These are phyloP conservation scores for Botrytis cinerea DNA, from an alignment of 2,329 filamentous ascomycete species.

Conservation along the genomic window DNA sequence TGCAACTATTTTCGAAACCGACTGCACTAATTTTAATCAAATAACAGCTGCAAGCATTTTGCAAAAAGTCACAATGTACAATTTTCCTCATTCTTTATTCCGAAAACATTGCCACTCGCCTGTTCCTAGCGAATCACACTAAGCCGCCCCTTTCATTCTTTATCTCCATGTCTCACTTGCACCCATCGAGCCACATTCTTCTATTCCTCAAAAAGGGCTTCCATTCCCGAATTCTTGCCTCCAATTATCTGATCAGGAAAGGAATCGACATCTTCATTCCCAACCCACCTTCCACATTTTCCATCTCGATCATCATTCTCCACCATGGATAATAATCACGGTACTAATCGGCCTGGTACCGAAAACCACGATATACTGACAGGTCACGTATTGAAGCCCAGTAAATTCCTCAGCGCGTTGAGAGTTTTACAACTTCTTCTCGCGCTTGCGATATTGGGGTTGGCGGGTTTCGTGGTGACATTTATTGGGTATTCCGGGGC, in stretches of 20 bases:
- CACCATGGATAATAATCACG: background rate
- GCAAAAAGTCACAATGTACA: background rate
- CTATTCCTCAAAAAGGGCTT: background rate
- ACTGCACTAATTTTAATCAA: background rate
- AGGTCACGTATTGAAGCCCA: background rate
- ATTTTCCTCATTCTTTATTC: slow-evolving; percentile 1
- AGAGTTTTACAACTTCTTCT: slow-evolving; percentile 8
- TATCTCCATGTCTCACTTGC: slow-evolving; percentile 14
- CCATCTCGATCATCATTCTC: background rate
- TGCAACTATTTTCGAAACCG: no score
- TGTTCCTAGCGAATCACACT: slow-evolving; percentile 8
- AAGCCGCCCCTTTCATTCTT: slow-evolving; percentile 4
- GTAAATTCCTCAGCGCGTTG: background rate
- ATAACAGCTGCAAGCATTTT: background rate
- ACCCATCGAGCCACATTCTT: background rate
- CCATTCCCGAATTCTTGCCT: background rate
- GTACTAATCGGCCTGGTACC: background rate
- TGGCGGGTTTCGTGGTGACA: slow-evolving; percentile 19
- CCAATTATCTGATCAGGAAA: background rate
- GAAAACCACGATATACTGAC: background rate
- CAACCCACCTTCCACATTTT: background rate
- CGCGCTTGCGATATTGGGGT: slow-evolving; percentile 13
- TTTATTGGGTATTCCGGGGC: slow-evolving; percentile 19
- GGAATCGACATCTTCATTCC: background rate
- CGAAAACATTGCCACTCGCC: slow-evolving; percentile 13